Percentiles rank a stretch among this genome's conserved stretches.
These are phyloP conservation scores for Ochetophila trinervis DNA, from an alignment of 306 rosid genomes.

Conservation along the genomic window DNA sequence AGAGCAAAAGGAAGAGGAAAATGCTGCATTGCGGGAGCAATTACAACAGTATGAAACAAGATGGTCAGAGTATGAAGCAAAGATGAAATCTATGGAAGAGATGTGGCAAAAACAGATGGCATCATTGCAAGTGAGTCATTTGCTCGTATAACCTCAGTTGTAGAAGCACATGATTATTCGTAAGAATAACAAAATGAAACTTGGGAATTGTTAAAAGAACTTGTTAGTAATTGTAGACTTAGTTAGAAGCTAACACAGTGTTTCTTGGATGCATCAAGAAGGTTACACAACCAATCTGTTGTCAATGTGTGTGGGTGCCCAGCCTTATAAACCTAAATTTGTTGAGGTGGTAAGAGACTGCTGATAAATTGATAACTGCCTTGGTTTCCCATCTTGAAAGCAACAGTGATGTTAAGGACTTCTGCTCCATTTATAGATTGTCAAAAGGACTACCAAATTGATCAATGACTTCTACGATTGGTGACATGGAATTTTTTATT, in stretches of 20 bases:
- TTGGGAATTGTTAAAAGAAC: background rate
- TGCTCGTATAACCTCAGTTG: constrained; percentile 18
- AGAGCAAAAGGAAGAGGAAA: constrained; percentile 88
- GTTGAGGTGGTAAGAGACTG: background rate
- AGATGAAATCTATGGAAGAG: constrained; percentile 94
- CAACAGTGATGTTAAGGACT: background rate
- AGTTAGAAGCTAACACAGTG: background rate
- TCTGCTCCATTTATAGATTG: background rate
- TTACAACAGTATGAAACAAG: constrained; percentile 63
- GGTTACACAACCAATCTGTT: background rate
- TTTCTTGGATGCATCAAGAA: background rate
- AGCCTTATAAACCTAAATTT: background rate
- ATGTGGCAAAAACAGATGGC: constrained; percentile 93
- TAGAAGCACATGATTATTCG: background rate
- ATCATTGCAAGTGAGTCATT: constrained; percentile 83
- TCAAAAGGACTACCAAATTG: background rate
- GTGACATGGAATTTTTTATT: too few relatives aligned
- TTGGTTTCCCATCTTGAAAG: background rate
- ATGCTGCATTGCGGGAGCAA: constrained; percentile 66
- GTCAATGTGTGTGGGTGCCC: background rate
- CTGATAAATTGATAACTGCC: background rate
- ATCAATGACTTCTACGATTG: too few relatives aligned
- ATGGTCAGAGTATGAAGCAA: constrained; percentile 88
- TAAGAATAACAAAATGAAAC: background rate
- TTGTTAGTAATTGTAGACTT: background rate